phyloP scores from a whole-genome alignment of 2,329 filamentous ascomycete species.

The Calonectria leucothoes region DNA sequence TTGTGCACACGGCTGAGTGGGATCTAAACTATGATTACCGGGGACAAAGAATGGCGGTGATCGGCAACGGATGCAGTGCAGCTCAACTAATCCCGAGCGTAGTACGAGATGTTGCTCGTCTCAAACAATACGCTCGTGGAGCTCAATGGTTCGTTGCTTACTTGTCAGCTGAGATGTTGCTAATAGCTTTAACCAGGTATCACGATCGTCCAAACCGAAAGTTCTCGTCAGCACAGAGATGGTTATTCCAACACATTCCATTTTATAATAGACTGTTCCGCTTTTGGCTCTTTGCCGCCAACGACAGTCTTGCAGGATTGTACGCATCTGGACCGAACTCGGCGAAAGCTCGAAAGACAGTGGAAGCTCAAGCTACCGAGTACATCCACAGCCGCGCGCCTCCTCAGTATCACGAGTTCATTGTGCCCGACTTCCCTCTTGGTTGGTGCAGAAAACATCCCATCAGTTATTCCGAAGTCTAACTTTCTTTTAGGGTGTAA shows the following conservation, averaged over 20 bases:
- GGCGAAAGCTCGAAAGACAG: not conserved
- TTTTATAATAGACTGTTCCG: not conserved
- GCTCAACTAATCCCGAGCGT: constrained; percentile 12
- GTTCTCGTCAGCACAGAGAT: not conserved
- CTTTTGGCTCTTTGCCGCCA: not conserved
- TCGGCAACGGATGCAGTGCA: constrained; percentile 19
- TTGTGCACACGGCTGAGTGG: constrained; percentile 19
- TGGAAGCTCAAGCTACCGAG: constrained; percentile 2
- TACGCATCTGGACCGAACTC: not conserved
- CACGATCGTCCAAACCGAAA: constrained; percentile 14
- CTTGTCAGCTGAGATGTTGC: not conserved
- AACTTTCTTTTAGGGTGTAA: constrained; percentile 34
- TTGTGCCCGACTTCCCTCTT: constrained; percentile 41
- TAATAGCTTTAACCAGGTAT: not conserved
- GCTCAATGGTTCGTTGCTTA: constrained; percentile 9
- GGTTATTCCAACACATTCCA: constrained; percentile 5
- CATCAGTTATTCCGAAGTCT: not conserved
- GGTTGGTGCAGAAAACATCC: constrained; percentile 13
- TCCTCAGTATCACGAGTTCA: constrained; percentile 36
- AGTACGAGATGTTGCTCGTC: not conserved
- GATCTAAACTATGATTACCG: not conserved
- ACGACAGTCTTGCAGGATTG: not conserved
- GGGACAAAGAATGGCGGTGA: constrained; percentile 20
- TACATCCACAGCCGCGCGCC: constrained; percentile 30
- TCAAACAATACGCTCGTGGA: constrained; percentile 19